phyloP scores from a whole-genome alignment of 345 rosid species.

The Brassica rapa region DNA sequence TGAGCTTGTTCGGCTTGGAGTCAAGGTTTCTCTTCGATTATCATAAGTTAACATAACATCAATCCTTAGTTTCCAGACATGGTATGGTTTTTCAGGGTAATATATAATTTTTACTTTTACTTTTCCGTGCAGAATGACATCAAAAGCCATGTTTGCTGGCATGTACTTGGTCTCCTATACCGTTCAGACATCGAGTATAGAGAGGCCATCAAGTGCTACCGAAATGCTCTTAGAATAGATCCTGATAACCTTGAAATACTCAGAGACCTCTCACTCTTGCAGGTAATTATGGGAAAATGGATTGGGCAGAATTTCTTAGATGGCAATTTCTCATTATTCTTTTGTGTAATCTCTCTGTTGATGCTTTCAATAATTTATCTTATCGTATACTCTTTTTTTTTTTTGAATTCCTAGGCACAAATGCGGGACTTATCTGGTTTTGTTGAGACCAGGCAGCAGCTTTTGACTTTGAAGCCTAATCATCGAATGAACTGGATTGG shows the following conservation, averaged over 20 bases:
- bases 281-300: constrained; percentile 51
- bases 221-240: constrained; percentile 92
- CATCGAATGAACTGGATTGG: constrained; percentile 99
- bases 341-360: constrained; percentile 9
- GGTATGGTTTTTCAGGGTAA: constrained; percentile 6
- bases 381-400: constrained; percentile 11
- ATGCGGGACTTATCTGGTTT: constrained; percentile 97
- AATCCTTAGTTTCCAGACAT: constrained; percentile 3
- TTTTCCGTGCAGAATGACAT: constrained; percentile 82
- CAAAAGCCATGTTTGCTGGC: constrained; percentile 99
- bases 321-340: not conserved
- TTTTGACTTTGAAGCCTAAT: constrained; percentile 89
- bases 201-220: constrained; percentile 96
- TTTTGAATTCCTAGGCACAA: constrained; percentile 69
- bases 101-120: constrained; percentile 18
- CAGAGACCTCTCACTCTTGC: constrained; percentile 94
- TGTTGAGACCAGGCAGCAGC: constrained; percentile 96
- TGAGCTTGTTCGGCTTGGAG: constrained; percentile 90
- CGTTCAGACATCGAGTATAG: constrained; percentile 98
- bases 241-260: constrained; percentile 97
- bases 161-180: constrained; percentile 94
- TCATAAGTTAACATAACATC: not conserved
- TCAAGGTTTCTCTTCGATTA: constrained; percentile 63
- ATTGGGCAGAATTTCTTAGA: not conserved
- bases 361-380: not conserved